A percentile compares a stretch with the other conserved stretches of the same genome.
Evolutionary conservation across 345 rosid species (phyloP).

Genomic region (Murraya koenigii): DNA sequence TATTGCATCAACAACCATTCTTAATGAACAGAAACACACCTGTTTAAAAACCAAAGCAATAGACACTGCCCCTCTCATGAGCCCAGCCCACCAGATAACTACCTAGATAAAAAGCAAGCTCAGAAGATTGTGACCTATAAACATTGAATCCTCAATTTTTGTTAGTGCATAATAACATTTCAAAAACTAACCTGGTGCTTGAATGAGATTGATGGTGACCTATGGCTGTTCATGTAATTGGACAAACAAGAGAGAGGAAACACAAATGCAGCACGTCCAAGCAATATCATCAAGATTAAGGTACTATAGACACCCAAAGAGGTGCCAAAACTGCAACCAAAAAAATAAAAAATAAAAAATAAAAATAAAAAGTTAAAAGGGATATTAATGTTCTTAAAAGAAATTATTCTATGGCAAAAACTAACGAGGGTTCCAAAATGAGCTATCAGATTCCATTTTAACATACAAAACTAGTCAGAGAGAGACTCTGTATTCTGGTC

Average conservation of each 20-base stretch:
- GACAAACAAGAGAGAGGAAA: slow-evolving; percentile 70
- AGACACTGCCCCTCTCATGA: slow-evolving; percentile 93
- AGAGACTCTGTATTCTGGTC: background rate
- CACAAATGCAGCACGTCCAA: slow-evolving; percentile 84
- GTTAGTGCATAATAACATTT: background rate
- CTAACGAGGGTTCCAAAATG: background rate
- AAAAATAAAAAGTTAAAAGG: background rate
- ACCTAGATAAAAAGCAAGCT: slow-evolving; percentile 38
- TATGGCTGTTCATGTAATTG: slow-evolving; percentile 53
- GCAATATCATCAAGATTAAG: slow-evolving; percentile 48
- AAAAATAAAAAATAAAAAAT: background rate
- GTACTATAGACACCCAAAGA: slow-evolving; percentile 48
- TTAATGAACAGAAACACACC: slow-evolving; percentile 35
- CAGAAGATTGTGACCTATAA: background rate
- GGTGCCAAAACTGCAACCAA: slow-evolving; percentile 46
- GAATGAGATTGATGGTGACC: slow-evolving; percentile 44
- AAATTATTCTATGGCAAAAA: background rate
- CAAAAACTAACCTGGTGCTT: slow-evolving; percentile 57
- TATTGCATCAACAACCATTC: background rate
- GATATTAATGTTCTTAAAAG: background rate
- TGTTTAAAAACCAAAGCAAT: slow-evolving; percentile 90
- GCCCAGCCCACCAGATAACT: slow-evolving; percentile 94
- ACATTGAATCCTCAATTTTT: background rate
- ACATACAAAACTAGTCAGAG: background rate
- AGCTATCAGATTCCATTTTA: background rate